These are phyloP conservation scores for Goffeauzyma gilvescens DNA, from an alignment of 768 basidiomycete genomes.

Conservation along the genomic window DNA sequence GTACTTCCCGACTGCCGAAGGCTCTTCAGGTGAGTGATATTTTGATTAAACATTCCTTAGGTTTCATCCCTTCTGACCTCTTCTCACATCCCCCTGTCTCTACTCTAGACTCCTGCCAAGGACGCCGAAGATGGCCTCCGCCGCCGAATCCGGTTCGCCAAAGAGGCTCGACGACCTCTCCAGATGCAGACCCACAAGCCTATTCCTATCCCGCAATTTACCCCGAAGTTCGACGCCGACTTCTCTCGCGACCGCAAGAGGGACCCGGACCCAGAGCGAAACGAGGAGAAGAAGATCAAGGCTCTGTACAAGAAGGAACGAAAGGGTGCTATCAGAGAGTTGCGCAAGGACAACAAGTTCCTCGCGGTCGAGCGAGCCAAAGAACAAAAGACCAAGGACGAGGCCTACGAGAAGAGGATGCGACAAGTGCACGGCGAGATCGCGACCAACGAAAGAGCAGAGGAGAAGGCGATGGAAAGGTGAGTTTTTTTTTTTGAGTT, in stretches of 20 bases:
- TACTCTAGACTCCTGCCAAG: conserved; percentile 7
- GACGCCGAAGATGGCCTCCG: too few species aligned
- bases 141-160: conserved; percentile 44
- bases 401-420: conserved; percentile 60
- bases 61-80: neutral
- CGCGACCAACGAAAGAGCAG: conserved; percentile 62
- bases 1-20: conserved; percentile 37
- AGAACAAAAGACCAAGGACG: conserved; percentile 69
- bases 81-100: neutral
- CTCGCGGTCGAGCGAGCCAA: conserved; percentile 70
- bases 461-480: conserved; percentile 80
- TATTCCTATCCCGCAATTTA: conserved; percentile 79
- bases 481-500: too few species aligned
- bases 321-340: conserved; percentile 89
- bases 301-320: conserved; percentile 81
- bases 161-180: conserved; percentile 56
- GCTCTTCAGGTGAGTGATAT: conserved; percentile 40
- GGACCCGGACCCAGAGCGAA: conserved; percentile 83
- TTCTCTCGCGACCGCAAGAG: conserved; percentile 33
- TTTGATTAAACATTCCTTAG: too few species aligned
- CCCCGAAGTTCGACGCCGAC: conserved; percentile 70
- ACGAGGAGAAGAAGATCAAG: conserved; percentile 66
- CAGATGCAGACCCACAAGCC: conserved; percentile 79
- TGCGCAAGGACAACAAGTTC: conserved; percentile 88
- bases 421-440: conserved; percentile 45